These are phyloP conservation scores for Gynandropsis gynandra DNA, from an alignment of 345 rosid genomes.

Conservation along the genomic window DNA sequence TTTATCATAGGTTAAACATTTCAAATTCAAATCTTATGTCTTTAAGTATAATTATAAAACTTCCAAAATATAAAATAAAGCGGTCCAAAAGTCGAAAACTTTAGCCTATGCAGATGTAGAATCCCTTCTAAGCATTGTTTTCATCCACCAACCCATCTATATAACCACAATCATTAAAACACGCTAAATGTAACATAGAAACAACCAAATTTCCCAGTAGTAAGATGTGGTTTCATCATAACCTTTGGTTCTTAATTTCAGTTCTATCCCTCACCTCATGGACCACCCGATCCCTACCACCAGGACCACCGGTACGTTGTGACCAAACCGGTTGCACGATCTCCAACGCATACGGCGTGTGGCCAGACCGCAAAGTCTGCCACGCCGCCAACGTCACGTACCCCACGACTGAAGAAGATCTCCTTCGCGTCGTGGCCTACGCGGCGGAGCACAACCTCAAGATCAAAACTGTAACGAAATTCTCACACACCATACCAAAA, in stretches of 20 bases:
- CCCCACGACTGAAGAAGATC: constrained; percentile 68
- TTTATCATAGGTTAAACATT: too few relatives aligned
- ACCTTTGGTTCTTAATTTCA: background rate
- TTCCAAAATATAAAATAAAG: too few relatives aligned
- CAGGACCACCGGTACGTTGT: constrained; percentile 53
- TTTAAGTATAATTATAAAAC: too few relatives aligned
- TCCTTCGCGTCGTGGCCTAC: constrained; percentile 47
- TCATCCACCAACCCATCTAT: too few relatives aligned
- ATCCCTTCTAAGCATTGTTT: too few relatives aligned
- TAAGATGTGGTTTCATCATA: constrained; percentile 16
- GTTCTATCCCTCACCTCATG: constrained; percentile 7
- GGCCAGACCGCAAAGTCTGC: constrained; percentile 70
- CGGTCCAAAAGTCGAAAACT: too few relatives aligned
- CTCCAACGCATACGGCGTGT: constrained; percentile 60
- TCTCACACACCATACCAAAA: constrained; percentile 78
- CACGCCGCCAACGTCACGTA: constrained; percentile 38
- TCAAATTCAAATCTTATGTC: too few relatives aligned
- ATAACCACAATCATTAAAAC: too few relatives aligned
- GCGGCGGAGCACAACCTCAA: constrained; percentile 48
- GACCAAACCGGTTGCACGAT: constrained; percentile 45
- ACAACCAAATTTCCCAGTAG: background rate
- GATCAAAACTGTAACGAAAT: constrained; percentile 60
- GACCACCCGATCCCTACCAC: constrained; percentile 41
- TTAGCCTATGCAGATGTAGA: too few relatives aligned
- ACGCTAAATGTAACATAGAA: too few relatives aligned